Percentiles rank a stretch among this genome's conserved stretches.
Evolutionary conservation across 2,329 filamentous ascomycete genomes (phyloP).

Genomic region (Cladosporium sp.): DNA sequence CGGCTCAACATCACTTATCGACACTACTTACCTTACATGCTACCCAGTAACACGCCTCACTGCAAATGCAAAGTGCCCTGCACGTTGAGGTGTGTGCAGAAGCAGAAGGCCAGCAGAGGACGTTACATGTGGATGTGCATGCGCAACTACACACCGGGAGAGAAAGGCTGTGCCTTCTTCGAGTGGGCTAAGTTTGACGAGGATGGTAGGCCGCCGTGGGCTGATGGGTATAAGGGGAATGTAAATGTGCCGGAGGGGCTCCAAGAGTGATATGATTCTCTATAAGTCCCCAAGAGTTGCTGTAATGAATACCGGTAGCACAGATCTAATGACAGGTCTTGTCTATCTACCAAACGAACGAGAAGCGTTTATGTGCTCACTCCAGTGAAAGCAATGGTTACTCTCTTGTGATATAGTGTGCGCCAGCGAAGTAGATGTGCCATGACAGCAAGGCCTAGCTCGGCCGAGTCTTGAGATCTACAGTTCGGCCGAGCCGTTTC

Average conservation of each 20-base stretch:
- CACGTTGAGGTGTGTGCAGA: constrained; percentile 73
- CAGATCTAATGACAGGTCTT: too few relatives aligned
- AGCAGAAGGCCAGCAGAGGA: constrained; percentile 69
- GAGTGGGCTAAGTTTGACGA: constrained; percentile 84
- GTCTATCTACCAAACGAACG: too few relatives aligned
- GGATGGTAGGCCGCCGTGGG: constrained; percentile 73
- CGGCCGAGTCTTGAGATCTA: too few relatives aligned
- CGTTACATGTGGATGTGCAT: constrained; percentile 95
- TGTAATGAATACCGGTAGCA: too few relatives aligned
- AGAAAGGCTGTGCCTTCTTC: constrained; percentile 69
- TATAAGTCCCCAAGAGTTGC: too few relatives aligned
- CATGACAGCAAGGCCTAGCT: too few relatives aligned
- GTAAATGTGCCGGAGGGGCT: constrained; percentile 22
- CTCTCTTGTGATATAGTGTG: too few relatives aligned
- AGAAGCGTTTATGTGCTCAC: too few relatives aligned
- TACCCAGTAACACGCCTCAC: constrained; percentile 71
- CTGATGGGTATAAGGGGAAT: constrained; percentile 29
- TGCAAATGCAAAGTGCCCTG: constrained; percentile 70
- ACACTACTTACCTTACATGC: constrained; percentile 71
- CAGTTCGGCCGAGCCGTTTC: too few relatives aligned
- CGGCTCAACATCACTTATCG: constrained; percentile 94
- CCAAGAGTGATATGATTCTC: not conserved
- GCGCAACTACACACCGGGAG: constrained; percentile 63
- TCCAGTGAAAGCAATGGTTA: too few relatives aligned
- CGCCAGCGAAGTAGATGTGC: too few relatives aligned